These are phyloP conservation scores for Tylopilus sp. DNA, from an alignment of 768 basidiomycete species.

Conservation along the genomic window DNA sequence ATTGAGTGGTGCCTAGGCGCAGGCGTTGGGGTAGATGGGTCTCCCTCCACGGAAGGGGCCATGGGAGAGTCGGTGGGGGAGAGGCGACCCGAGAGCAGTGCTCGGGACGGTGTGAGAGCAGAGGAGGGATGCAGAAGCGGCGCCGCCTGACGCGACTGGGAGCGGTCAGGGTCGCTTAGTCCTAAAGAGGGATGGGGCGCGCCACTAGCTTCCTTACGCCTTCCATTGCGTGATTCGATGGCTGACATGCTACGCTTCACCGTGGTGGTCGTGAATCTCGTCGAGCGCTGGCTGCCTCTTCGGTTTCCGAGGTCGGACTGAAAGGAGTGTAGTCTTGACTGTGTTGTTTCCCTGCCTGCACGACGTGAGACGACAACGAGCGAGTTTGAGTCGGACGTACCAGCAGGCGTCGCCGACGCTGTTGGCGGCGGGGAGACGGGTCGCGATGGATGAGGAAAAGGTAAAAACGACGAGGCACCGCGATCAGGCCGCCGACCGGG, in stretches of 20 bases:
- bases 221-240: slow-evolving; percentile 17
- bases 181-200: slow-evolving; percentile 13
- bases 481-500: slow-evolving; percentile 17
- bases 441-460: slow-evolving; percentile 29
- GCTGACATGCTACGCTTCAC: slow-evolving; percentile 28
- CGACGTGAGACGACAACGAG: not conserved
- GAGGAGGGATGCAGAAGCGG: slow-evolving; percentile 11
- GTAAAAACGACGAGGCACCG: slow-evolving; percentile 26
- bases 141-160: slow-evolving; percentile 5
- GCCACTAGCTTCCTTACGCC: slow-evolving; percentile 16
- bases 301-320: slow-evolving; percentile 14
- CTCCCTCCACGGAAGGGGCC: slow-evolving; percentile 16
- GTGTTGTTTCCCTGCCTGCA: slow-evolving; percentile 17
- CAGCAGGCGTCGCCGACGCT: slow-evolving; percentile 27
- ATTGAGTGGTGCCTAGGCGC: slow-evolving; percentile 23
- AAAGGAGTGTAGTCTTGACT: slow-evolving; percentile 21
- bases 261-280: slow-evolving; percentile 11
- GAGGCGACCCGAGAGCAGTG: slow-evolving; percentile 12
- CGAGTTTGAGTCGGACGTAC: slow-evolving; percentile 7
- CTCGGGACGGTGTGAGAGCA: slow-evolving; percentile 20
- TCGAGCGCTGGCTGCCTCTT: slow-evolving; percentile 12
- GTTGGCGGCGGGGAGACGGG: slow-evolving; percentile 13
- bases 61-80: slow-evolving; percentile 7
- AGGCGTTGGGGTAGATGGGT: slow-evolving; percentile 34
- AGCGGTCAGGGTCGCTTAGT: slow-evolving; percentile 14